Conservation (phyloP, 2,329 filamentous ascomycete genomes). For the Ustilaginoidea virens region DNA sequence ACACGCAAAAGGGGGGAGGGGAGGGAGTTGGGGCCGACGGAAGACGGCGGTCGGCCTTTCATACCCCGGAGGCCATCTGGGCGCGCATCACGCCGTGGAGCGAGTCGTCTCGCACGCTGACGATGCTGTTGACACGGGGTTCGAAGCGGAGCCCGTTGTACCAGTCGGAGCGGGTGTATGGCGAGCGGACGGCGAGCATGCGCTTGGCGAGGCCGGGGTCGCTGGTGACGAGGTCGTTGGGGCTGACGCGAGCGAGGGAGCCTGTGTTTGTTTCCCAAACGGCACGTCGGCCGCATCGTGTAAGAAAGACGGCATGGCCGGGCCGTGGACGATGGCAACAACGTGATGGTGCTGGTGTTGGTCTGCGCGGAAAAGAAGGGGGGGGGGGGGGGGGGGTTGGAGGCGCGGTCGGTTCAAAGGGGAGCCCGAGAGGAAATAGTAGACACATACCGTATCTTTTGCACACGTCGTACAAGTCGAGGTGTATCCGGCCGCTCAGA, state of each 20-base stretch:
- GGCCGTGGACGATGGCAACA: no score
- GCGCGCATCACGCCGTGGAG: slow-evolving; percentile 25
- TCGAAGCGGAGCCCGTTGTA: slow-evolving; percentile 35
- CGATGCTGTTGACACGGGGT: slow-evolving; percentile 31
- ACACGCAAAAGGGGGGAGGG: no score
- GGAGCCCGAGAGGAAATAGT: no score
- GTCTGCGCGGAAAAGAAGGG: no score
- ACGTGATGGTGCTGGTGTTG: no score
- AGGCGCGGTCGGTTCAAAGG: no score
- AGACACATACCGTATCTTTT: slow-evolving; percentile 18
- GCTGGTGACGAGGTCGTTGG: slow-evolving; percentile 29
- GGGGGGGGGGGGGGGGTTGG: no score
- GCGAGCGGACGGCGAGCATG: slow-evolving; percentile 21
- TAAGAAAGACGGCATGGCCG: no score
- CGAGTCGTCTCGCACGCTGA: slow-evolving; percentile 31
- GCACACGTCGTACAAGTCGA: slow-evolving; percentile 20
- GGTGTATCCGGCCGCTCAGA: slow-evolving; percentile 16
- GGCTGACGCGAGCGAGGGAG: slow-evolving; percentile 17
- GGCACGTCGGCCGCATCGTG: no score
- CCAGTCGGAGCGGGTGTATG: slow-evolving; percentile 22
- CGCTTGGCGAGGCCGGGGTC: slow-evolving; percentile 27
- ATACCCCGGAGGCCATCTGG: slow-evolving; percentile 34
- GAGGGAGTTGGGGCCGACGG: no score
- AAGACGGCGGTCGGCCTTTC: no score
- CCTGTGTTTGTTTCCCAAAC: slow-evolving; percentile 10